Base-by-base conservation (phyloP, 129 eudicot species). In the Tagetes erecta region DNA sequence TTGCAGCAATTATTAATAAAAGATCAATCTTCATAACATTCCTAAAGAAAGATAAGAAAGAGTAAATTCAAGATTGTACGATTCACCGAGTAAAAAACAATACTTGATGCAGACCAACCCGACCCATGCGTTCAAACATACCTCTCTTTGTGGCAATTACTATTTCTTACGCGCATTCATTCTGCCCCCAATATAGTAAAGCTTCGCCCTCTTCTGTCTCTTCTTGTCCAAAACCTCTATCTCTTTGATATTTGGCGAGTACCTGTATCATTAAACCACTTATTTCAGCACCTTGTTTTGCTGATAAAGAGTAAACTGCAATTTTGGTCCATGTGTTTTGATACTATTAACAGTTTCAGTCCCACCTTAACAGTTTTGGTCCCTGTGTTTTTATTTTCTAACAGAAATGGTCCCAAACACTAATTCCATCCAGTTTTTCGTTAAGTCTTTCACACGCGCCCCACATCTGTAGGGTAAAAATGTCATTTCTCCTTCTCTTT, bases 181-280 rank as follows among this genome's bases (percentile, higher is more conserved):
- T 80, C 80, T 91, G 46, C 87, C 96, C 82, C 99, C 87, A 6
- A 91, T 96, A 75, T 91, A 91, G 86, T 95, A 91, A 37, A 88
- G 96, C 88, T 95, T 91, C 14, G 96, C 97, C 91, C 99, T 91
- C 82, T 95, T 87, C 83, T 91, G 97, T 78, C 87, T 95, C 92
- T 88, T 95, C 95, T 88, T 95, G 82, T 91, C 97, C 81, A 95
- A 72, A 73, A 95, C 92, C 76, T 87, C 81, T 80, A 95, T 87
- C 81, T 91, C 97, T 91, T 95, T 95, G 65, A 95, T 80, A 73
- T 88, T 95, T 5, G 97, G 99, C 6, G 97, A 95, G 78, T 95
- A 91, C 82, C 99, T 95, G 87, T 72, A 76, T 71, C 75, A 66
- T 57, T 35, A 84, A 67, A 73, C 49, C 75, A 46, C 46, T 53